These are phyloP conservation scores for Angophora floribunda DNA, from an alignment of 345 rosid genomes.

Conservation along the genomic window DNA sequence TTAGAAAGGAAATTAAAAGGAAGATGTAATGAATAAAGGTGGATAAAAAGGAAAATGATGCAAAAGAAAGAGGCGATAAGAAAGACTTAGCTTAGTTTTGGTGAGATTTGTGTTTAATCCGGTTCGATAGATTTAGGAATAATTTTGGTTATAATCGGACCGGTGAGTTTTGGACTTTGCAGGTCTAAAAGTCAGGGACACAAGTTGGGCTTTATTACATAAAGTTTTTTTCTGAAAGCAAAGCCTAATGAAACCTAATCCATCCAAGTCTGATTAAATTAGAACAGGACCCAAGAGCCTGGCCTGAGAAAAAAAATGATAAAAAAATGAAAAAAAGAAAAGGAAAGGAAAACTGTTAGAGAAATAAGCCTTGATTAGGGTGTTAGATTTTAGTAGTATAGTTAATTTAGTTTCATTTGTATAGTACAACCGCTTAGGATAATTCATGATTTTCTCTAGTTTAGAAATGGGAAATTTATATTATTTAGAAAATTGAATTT, in stretches of 20 bases:
- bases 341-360: neutral
- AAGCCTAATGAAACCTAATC: too few relatives aligned
- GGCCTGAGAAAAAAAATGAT: neutral
- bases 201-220: too few relatives aligned
- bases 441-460: neutral
- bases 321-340: too few relatives aligned
- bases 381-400: neutral
- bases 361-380: neutral
- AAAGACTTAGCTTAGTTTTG: neutral
- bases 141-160: neutral
- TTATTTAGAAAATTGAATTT: neutral
- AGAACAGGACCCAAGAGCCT: neutral
- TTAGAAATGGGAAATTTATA: neutral
- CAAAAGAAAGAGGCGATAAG: neutral
- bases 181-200: too few relatives aligned
- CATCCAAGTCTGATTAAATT: too few relatives aligned
- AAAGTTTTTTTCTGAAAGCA: too few relatives aligned
- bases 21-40: neutral
- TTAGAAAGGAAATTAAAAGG: too few relatives aligned
- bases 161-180: neutral
- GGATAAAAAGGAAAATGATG: neutral
- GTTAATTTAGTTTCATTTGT: neutral
- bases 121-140: neutral
- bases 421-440: neutral
- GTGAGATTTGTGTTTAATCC: neutral